Evolutionary conservation across 2,329 filamentous ascomycete genomes (phyloP), one percentile per base, ranked within the genome.

Genomic region (Aureobasidium subglaciale): DNA sequence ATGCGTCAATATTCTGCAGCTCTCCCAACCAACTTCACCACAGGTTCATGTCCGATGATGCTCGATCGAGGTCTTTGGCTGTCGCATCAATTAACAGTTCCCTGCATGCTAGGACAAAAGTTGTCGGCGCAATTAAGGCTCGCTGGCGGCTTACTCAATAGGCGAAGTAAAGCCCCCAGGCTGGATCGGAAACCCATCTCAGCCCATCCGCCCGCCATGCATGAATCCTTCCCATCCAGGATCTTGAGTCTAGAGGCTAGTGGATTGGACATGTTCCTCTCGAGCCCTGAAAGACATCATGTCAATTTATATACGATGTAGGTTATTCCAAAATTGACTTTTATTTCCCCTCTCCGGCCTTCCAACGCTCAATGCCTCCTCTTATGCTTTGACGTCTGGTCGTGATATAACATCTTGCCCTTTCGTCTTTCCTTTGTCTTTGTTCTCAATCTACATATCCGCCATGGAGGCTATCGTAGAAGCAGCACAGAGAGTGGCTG

Each of bases 181-280:
- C 24, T 24, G 34, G 13, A 50, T 38, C 46, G 46, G n/a, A 50
- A 50, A 20, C 34, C n/a, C n/a, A n/a, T n/a, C n/a, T n/a, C n/a
- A n/a, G n/a, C n/a, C n/a, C 29, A 20, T 30, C 25, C 29, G 24
- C 25, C 30, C 30, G 32, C 32, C 29, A 48, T 13, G 13, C 45
- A 49, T 27, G 40, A 18, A 46, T 49, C 11, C 27, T 49, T 37
- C 42, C 10, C 20, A 25, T 22, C 32, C 6, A 10, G 25, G 20
- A 13, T 32, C 7, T n/a, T 15, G 20, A 20, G n/a, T 49, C 32
- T 22, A 20, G 32, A 34, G 20, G 29, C 30, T 9, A 18, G 18
- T 18, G 4, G 20, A 20, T 22, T 24, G 11, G 22, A 22, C 25
- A 22, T 8, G n/a, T 38, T 38, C 34, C 29, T 48, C 16, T n/a